These are phyloP conservation scores for Amesomyces nigricolor DNA, from an alignment of 2,329 filamentous ascomycete species.

Conservation along the genomic window DNA sequence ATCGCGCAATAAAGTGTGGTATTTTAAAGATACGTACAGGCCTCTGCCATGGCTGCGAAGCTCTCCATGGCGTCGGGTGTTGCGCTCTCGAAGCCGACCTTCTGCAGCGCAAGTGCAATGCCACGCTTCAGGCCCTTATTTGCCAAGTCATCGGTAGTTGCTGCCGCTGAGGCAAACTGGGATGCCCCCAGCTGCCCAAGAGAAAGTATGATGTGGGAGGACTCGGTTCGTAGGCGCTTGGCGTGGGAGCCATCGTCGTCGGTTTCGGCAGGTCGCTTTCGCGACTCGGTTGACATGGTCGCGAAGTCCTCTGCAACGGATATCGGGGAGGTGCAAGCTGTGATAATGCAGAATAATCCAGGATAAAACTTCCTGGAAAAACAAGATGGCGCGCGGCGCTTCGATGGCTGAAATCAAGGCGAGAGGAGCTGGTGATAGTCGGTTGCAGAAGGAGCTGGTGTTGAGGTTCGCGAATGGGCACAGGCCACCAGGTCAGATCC, in stretches of 20 bases:
- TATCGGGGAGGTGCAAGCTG: no score
- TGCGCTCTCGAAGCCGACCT: conserved; percentile 54
- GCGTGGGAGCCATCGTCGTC: conserved; percentile 26
- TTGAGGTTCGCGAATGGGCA: background rate
- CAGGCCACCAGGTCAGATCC: background rate
- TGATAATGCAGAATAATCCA: no score
- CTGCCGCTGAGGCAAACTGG: conserved; percentile 2
- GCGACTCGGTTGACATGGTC: conserved; percentile 25
- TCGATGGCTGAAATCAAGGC: background rate
- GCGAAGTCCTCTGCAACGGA: conserved; percentile 3
- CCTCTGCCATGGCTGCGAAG: conserved; percentile 50
- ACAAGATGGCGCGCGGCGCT: background rate
- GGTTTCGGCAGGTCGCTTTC: conserved; percentile 35
- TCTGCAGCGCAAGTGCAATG: conserved; percentile 49
- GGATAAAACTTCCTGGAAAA: no score
- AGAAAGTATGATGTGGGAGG: conserved; percentile 13
- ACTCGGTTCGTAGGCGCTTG: conserved; percentile 31
- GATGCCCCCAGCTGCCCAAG: conserved; percentile 9
- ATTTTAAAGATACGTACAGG: conserved; percentile 41
- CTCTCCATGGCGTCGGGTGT: conserved; percentile 53
- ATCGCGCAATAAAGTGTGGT: conserved; percentile 17
- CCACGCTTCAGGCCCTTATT: conserved; percentile 45
- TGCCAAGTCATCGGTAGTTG: conserved; percentile 23
- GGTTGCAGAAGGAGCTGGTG: background rate
- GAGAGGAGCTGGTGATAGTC: background rate